Evolutionary conservation across 495 filamentous ascomycete species (phyloP).

Genomic region (Diplogelasinospora grovesii): DNA sequence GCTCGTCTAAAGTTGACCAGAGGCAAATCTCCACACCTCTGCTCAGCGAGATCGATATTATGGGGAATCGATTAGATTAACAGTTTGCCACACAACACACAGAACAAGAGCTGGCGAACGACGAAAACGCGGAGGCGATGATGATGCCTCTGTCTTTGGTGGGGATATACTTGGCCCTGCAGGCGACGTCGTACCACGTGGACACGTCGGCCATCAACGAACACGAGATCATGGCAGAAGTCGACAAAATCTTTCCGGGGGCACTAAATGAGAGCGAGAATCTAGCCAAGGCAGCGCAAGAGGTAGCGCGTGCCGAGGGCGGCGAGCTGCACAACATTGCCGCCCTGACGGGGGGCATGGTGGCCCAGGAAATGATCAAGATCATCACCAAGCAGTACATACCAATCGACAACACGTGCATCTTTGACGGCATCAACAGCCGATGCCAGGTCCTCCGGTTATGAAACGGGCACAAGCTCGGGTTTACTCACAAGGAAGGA

Average conservation of each 20-base stretch:
- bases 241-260: slow-evolving; percentile 38
- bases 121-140: slow-evolving; percentile 35
- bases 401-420: slow-evolving; percentile 85
- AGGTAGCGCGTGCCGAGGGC: slow-evolving; percentile 69
- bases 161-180: slow-evolving; percentile 70
- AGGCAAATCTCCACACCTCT: neutral
- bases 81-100: slow-evolving; percentile 23
- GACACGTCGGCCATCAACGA: slow-evolving; percentile 33
- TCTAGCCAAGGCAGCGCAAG: slow-evolving; percentile 50
- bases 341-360: slow-evolving; percentile 83
- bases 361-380: slow-evolving; percentile 95
- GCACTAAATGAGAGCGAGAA: slow-evolving; percentile 36
- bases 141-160: slow-evolving; percentile 56
- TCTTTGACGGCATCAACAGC: slow-evolving; percentile 86
- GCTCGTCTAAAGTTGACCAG: neutral
- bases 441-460: slow-evolving; percentile 63
- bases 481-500: neutral
- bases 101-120: slow-evolving; percentile 33
- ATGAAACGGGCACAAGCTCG: slow-evolving; percentile 19
- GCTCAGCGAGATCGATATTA: neutral
- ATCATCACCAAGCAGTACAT: slow-evolving; percentile 94
- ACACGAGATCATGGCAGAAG: slow-evolving; percentile 34
- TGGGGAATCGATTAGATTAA: slow-evolving; percentile 7
- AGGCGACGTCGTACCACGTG: slow-evolving; percentile 44
- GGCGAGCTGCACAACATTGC: slow-evolving; percentile 92